Conservation (phyloP, 2,329 filamentous ascomycete genomes). For the Aspergillus caelatus region DNA sequence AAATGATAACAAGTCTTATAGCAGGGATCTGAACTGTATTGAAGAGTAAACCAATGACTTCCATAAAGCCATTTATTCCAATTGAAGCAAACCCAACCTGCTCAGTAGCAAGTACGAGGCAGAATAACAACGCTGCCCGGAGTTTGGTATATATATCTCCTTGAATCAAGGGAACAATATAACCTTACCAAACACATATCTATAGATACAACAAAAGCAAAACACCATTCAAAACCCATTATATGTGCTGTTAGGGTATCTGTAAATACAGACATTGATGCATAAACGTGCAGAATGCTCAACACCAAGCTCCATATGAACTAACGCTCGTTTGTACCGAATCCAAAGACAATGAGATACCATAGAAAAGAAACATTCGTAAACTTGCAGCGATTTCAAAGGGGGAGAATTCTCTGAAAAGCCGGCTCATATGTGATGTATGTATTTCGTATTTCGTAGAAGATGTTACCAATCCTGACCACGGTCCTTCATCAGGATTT, state of each 20-base stretch:
- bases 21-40: background rate
- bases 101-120: background rate
- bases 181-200: background rate
- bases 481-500: slow-evolving; percentile 49
- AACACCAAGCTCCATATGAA: slow-evolving; percentile 7
- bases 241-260: slow-evolving; percentile 27
- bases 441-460: slow-evolving; percentile 13
- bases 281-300: slow-evolving; percentile 12
- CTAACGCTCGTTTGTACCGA: slow-evolving; percentile 12
- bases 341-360: slow-evolving; percentile 9
- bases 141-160: background rate
- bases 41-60: background rate
- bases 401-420: background rate
- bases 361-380: slow-evolving; percentile 2
- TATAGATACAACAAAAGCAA: background rate
- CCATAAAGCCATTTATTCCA: background rate
- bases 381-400: background rate
- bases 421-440: slow-evolving; percentile 9
- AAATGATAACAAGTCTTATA: background rate
- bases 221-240: slow-evolving; percentile 15
- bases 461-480: slow-evolving; percentile 47
- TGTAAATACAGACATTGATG: slow-evolving; percentile 25
- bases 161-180: background rate
- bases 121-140: background rate
- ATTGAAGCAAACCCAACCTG: background rate